These are phyloP conservation scores for Phytophthora crassamura DNA, from an alignment of 352 stramenopile genomes.

Conservation along the genomic window DNA sequence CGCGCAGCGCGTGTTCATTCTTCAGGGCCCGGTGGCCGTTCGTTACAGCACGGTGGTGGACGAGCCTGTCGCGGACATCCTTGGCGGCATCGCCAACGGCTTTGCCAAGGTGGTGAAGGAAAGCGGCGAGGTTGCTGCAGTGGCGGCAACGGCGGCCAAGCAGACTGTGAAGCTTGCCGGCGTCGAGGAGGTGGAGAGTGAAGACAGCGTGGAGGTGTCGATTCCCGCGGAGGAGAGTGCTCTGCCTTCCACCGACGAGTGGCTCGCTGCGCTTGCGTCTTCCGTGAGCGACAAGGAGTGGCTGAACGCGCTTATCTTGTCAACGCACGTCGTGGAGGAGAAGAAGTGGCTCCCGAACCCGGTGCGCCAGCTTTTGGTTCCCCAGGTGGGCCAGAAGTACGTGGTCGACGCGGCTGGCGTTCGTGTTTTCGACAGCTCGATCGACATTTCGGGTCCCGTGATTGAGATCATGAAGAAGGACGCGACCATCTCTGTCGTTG, in stretches of 20 bases:
- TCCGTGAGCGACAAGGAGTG: conserved; percentile 54
- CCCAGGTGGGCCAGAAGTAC: conserved; percentile 56
- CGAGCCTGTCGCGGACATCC: conserved; percentile 83
- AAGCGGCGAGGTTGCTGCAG: conserved; percentile 19
- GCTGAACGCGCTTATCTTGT: conserved; percentile 62
- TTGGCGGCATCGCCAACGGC: conserved; percentile 65
- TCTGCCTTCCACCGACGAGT: conserved; percentile 47
- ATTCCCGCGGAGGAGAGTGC: conserved; percentile 32
- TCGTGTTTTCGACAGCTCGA: conserved; percentile 49
- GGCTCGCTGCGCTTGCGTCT: conserved; percentile 46
- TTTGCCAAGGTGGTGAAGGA: conserved; percentile 57
- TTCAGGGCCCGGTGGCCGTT: conserved; percentile 84
- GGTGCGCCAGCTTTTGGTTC: conserved; percentile 56
- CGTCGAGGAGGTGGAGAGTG: conserved; percentile 35
- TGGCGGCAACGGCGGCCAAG: background rate
- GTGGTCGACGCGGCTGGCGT: conserved; percentile 41
- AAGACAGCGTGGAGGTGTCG: conserved; percentile 32
- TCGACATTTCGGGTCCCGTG: conserved; percentile 45
- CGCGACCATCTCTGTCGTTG: conserved; percentile 46
- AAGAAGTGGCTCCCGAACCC: conserved; percentile 81
- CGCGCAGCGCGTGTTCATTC: conserved; percentile 83
- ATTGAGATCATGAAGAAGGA: conserved; percentile 55
- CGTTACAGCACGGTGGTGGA: conserved; percentile 77
- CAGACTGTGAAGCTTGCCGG: conserved; percentile 27
- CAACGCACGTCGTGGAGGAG: conserved; percentile 43